Base-by-base conservation (phyloP, 2,329 filamentous ascomycete genomes). In the Orbilia javanica region DNA sequence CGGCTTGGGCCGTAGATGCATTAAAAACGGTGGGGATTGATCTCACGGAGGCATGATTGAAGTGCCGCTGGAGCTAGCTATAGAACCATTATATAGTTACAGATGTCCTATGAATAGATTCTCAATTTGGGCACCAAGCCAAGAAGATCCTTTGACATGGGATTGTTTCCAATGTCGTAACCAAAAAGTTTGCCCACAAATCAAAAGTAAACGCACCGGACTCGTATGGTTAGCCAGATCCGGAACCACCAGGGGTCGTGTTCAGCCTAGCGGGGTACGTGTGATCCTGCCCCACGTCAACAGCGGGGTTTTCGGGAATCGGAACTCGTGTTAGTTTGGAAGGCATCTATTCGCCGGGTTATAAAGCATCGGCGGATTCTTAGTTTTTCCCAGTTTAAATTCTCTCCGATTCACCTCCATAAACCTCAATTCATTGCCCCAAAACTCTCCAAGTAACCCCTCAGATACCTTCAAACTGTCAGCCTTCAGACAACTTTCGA, bases 1-100 rank as follows among this genome's bases (percentile, higher is more conserved):
- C 96, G 0, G 84, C 86, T 0, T 99, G 96, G 96, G 94, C 93
- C 0, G 90, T 97, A 1, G 89, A 89, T 63, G 93, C 96, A 5
- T 84, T 99, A 79, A 87, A 85, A 77, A 88, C 87, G 0, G 95
- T 98, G n/a, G 92, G 91, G 0, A 89, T 99, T 71, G 91, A 97
- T 85, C 50, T 78, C 13, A 60, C 29, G 31, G 60, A 73, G 27
- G 44, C 36, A 22, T 57, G n/a, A 57, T 34, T 8, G 34, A 6
- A 36, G 18, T 42, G 18, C 5, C 27, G 6, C 18, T 18, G 18
- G 36, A 46, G 27, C 25, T 3, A 25, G n/a, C n/a, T 48, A 48
- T 18, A 48, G n/a, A 48, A 8, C n/a, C n/a, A n/a, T n/a, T n/a
- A n/a, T n/a, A 44, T 10, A 44, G 1, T 20, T 44, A 29, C 15